These are phyloP conservation scores for Albugo laibachii DNA, from an alignment of 352 stramenopile species.

Conservation along the genomic window DNA sequence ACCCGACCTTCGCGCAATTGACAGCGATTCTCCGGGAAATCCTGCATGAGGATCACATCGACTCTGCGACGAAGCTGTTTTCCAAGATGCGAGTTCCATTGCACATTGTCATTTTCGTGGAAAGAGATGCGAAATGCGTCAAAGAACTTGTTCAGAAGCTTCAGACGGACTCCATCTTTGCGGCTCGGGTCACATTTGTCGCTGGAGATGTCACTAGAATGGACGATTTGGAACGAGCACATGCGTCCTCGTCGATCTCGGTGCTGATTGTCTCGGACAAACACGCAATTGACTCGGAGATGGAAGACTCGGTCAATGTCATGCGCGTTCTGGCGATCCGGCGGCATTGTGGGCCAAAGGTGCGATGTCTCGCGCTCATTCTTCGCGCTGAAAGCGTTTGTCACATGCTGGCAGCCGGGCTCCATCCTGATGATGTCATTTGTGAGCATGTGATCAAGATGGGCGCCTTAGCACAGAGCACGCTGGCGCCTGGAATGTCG, in stretches of 20 bases:
- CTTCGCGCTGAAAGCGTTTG: conserved; percentile 49
- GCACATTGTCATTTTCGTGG: conserved; percentile 47
- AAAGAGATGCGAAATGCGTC: conserved; percentile 45
- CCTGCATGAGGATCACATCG: conserved; percentile 69
- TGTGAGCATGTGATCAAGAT: conserved; percentile 81
- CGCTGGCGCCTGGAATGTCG: conserved; percentile 47
- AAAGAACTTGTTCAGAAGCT: conserved; percentile 49
- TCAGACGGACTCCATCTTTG: conserved; percentile 61
- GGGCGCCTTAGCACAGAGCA: conserved; percentile 60
- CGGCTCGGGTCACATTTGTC: conserved; percentile 58
- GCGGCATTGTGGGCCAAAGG: conserved; percentile 40
- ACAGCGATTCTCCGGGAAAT: conserved; percentile 67
- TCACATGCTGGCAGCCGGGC: conserved; percentile 57
- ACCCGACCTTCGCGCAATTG: conserved; percentile 66
- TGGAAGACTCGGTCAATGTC: conserved; percentile 70
- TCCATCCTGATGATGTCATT: conserved; percentile 62
- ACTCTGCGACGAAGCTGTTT: not conserved
- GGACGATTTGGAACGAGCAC: conserved; percentile 51
- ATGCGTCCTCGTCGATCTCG: conserved; percentile 29
- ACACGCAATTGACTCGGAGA: conserved; percentile 35
- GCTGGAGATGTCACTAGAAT: conserved; percentile 42
- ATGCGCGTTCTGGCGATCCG: conserved; percentile 59
- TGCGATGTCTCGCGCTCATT: conserved; percentile 53
- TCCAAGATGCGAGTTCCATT: conserved; percentile 4
- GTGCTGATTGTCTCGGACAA: conserved; percentile 78